Evolutionary conservation across 1,284 basidiomycete genomes (phyloP), one percentile per base, ranked within the genome.

Genomic region (Microbotryomycetes sp.): DNA sequence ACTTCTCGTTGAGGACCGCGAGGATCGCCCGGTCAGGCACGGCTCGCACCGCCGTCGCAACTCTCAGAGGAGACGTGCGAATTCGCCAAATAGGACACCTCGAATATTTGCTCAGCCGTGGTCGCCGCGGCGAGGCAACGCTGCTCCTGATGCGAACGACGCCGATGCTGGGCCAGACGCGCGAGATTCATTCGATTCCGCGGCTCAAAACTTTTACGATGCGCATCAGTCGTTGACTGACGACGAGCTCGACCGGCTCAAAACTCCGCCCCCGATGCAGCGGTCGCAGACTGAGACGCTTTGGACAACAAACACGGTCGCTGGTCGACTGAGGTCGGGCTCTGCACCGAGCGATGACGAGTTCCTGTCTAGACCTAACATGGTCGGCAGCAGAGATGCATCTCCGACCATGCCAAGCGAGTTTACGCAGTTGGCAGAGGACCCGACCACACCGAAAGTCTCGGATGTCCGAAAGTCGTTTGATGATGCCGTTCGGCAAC

Each of bases 1-100:
- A 74, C 78, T 92, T 35, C 79, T 80, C 41, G 83, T 83, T 4
- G 89, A 91, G 70, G 81, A 83, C 61, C 80, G 81, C 35, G 83
- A 85, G 9, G 54, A 65, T 50, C 62, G 56, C 1, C 57, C 59
- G 21, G 21, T 54, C 16, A 56, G 65, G 5, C 53, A 68, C 45
- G 60, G 54, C 15, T 67, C 66, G 3, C 55, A 57, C 5, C 62
- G 51, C 11, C 59, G 27, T 15, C 57, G 57, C 5, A 59, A 27
- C 5, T 28, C 50, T 7, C 18, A 29, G 23, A n/a, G 29, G 13
- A 24, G n/a, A 24, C 50, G 50, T 23, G 52, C 2, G 29, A 52
- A 3, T 41, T 27, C 15, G 18, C 45, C 45, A 16, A n/a, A 13
- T 27, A 27, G n/a, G 21, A 4, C 52, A n/a, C 29, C 5, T 45